These are phyloP conservation scores for Talaromyces ruber DNA, from an alignment of 495 filamentous ascomycete genomes.

Conservation along the genomic window DNA sequence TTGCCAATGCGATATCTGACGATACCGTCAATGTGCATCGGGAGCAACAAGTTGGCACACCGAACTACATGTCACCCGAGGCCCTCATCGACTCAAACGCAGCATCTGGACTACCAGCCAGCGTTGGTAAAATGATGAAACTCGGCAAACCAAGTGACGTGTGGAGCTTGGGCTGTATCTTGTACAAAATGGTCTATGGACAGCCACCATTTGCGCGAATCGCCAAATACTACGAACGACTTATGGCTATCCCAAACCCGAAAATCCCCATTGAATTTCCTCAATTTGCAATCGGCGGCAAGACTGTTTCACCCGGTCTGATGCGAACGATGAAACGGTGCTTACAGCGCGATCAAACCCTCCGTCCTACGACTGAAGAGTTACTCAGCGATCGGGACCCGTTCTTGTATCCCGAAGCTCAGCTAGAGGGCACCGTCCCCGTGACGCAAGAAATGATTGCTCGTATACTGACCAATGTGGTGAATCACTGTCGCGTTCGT, in stretches of 20 bases:
- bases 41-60: slow-evolving; percentile 88
- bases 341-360: slow-evolving; percentile 66
- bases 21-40: slow-evolving; percentile 96
- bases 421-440: slow-evolving; percentile 54
- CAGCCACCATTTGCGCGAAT: slow-evolving; percentile 90
- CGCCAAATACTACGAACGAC: slow-evolving; percentile 62
- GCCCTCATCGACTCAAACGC: slow-evolving; percentile 82
- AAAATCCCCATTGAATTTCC: slow-evolving; percentile 78
- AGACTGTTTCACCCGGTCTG: slow-evolving; percentile 60
- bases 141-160: slow-evolving; percentile 92
- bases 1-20: slow-evolving; percentile 94
- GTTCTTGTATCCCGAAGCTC: slow-evolving; percentile 71
- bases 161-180: slow-evolving; percentile 91
- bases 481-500: slow-evolving; percentile 60
- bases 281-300: slow-evolving; percentile 61
- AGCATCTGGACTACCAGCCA: slow-evolving; percentile 44
- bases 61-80: slow-evolving; percentile 98
- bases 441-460: slow-evolving; percentile 70
- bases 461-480: slow-evolving; percentile 68
- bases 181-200: slow-evolving; percentile 97
- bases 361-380: slow-evolving; percentile 69
- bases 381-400: slow-evolving; percentile 64
- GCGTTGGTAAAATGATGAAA: slow-evolving; percentile 76
- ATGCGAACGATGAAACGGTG: slow-evolving; percentile 69
- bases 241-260: slow-evolving; percentile 84